Conservation (phyloP, 1,284 basidiomycete species). For the Irpex rosettiformis region DNA sequence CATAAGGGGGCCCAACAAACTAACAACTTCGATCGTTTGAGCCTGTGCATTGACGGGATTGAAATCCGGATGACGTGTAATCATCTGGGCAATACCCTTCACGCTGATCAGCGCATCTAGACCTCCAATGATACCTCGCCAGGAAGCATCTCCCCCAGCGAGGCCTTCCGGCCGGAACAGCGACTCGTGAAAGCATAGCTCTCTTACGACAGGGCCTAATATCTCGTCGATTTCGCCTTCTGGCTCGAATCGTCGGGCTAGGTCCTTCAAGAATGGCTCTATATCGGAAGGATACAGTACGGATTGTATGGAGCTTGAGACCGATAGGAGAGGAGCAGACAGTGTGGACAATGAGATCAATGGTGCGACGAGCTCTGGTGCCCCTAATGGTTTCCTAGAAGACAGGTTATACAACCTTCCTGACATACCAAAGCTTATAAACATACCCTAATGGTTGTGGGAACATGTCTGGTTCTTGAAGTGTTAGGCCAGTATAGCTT, state of each 20-base stretch:
- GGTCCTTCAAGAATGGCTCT: slow-evolving; percentile 68
- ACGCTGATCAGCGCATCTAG: slow-evolving; percentile 78
- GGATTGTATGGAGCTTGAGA: slow-evolving; percentile 37
- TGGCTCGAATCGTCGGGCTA: slow-evolving; percentile 63
- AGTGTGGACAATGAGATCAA: slow-evolving; percentile 69
- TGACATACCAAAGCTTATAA: background rate
- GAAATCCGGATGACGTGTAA: slow-evolving; percentile 71
- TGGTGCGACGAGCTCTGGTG: slow-evolving; percentile 72
- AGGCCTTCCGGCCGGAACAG: slow-evolving; percentile 64
- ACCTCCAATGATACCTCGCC: slow-evolving; percentile 86
- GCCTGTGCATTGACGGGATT: slow-evolving; percentile 59
- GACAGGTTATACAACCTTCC: slow-evolving; percentile 5
- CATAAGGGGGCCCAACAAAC: slow-evolving; percentile 79
- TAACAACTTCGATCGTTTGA: slow-evolving; percentile 56
- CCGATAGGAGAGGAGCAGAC: slow-evolving; percentile 57
- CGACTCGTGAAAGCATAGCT: slow-evolving; percentile 59
- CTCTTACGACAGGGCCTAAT: slow-evolving; percentile 51
- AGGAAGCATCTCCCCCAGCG: slow-evolving; percentile 66
- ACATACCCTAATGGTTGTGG: slow-evolving; percentile 77
- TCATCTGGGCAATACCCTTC: slow-evolving; percentile 81
- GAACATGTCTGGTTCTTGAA: slow-evolving; percentile 95
- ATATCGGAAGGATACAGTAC: slow-evolving; percentile 52
- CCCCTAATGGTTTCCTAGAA: slow-evolving; percentile 63
- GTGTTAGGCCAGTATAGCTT: slow-evolving; percentile 85
- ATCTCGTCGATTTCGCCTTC: slow-evolving; percentile 39